A percentile compares a stretch with the other conserved stretches of the same genome.
phyloP scores from a whole-genome alignment of 2,329 filamentous ascomycete species.

The Xylariaceae sp. region DNA sequence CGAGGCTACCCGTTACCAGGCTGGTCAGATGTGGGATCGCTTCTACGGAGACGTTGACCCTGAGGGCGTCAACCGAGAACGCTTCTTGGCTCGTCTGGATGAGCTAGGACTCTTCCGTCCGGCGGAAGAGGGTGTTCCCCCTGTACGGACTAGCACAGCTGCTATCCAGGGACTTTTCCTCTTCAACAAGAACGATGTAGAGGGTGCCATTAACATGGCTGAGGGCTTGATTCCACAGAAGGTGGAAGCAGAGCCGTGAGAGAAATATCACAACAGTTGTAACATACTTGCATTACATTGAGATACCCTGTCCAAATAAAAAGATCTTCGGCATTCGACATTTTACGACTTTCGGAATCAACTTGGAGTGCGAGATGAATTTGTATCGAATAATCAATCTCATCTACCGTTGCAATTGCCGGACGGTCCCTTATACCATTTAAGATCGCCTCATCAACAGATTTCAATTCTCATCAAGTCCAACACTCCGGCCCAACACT shows the following conservation, averaged over 20 bases:
- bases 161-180: slow-evolving; percentile 91
- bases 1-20: slow-evolving; percentile 80
- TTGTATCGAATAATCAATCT: neutral
- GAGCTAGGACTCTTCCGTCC: slow-evolving; percentile 65
- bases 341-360: neutral
- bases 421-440: neutral
- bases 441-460: neutral
- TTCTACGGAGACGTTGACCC: slow-evolving; percentile 83
- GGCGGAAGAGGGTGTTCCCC: slow-evolving; percentile 42
- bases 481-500: too few species aligned
- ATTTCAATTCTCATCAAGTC: too few species aligned
- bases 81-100: slow-evolving; percentile 67
- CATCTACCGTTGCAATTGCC: neutral
- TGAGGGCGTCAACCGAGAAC: slow-evolving; percentile 54
- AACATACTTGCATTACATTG: slow-evolving; percentile 20
- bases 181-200: slow-evolving; percentile 87
- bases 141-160: slow-evolving; percentile 67
- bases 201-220: slow-evolving; percentile 78
- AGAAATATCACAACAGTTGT: slow-evolving; percentile 13
- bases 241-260: slow-evolving; percentile 43
- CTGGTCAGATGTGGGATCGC: slow-evolving; percentile 82
- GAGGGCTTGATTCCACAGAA: slow-evolving; percentile 58
- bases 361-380: neutral
- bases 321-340: neutral
- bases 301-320: slow-evolving; percentile 23